A percentile compares a stretch with the other conserved stretches of the same genome.
Evolutionary conservation across 495 filamentous ascomycete genomes (phyloP).

Genomic region (Aspergillus sclerotioniger): DNA sequence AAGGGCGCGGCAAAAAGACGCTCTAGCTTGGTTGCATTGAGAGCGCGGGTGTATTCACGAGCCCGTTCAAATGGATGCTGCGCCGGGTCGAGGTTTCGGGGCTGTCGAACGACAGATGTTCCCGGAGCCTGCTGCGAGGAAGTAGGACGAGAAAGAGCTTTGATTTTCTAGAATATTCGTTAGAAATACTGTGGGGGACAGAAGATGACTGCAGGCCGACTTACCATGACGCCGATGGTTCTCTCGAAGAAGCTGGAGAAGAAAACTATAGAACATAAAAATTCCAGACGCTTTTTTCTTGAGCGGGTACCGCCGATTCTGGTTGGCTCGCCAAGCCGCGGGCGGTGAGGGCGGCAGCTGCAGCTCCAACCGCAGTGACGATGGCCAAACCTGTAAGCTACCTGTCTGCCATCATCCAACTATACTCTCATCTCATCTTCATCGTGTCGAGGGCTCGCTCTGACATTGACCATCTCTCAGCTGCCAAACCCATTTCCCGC

Average conservation of each 20-base stretch:
- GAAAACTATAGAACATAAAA: conserved; percentile 6
- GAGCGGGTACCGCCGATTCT: conserved; percentile 13
- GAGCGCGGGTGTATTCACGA: conserved; percentile 83
- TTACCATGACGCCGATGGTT: conserved; percentile 21
- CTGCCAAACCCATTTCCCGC: neutral
- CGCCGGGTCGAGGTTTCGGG: conserved; percentile 88
- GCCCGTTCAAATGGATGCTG: conserved; percentile 94
- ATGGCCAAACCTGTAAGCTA: conserved; percentile 12
- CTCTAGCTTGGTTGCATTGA: conserved; percentile 91
- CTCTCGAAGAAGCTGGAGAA: neutral
- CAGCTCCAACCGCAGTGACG: conserved; percentile 21
- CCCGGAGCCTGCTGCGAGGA: conserved; percentile 78
- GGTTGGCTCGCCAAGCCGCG: conserved; percentile 18
- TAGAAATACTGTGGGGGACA: neutral
- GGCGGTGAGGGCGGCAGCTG: conserved; percentile 22
- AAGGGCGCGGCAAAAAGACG: conserved; percentile 96
- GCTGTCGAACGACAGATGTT: conserved; percentile 65
- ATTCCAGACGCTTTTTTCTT: conserved; percentile 17
- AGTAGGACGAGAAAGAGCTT: conserved; percentile 78
- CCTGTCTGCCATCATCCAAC: conserved; percentile 14
- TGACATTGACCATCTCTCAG: neutral
- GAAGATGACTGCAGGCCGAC: neutral
- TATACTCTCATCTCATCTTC: conserved; percentile 1
- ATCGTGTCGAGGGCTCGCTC: neutral
- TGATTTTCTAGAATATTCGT: conserved; percentile 69